Conservation (phyloP, 2,329 filamentous ascomycete genomes). For the Xylariaceae sp. region DNA sequence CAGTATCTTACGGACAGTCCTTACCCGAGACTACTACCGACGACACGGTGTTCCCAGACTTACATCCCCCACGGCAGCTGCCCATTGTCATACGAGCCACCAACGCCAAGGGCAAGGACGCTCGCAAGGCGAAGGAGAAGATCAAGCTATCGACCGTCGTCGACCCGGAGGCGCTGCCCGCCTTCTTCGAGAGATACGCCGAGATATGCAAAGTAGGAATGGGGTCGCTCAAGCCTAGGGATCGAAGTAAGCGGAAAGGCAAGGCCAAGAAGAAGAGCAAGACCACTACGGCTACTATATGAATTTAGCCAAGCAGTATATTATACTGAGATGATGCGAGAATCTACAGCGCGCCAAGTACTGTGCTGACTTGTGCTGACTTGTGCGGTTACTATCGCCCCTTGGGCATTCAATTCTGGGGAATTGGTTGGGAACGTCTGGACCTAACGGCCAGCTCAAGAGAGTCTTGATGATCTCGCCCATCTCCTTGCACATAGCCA, state of each 20-base stretch:
- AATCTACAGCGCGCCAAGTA: slow-evolving; percentile 1
- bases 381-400: no score
- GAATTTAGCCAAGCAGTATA: no score
- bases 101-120: slow-evolving; percentile 72
- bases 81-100: slow-evolving; percentile 84
- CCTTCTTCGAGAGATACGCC: slow-evolving; percentile 84
- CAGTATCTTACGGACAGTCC: slow-evolving; percentile 54
- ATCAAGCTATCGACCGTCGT: slow-evolving; percentile 86
- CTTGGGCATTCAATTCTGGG: no score
- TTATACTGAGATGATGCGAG: no score
- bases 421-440: no score
- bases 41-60: slow-evolving; percentile 64
- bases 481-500: no score
- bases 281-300: slow-evolving; percentile 37
- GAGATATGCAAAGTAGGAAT: slow-evolving; percentile 91
- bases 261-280: slow-evolving; percentile 77
- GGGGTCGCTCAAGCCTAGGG: slow-evolving; percentile 87
- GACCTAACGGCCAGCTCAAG: no score
- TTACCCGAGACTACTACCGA: slow-evolving; percentile 49
- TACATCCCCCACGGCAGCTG: slow-evolving; percentile 62
- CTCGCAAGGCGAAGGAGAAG: slow-evolving; percentile 55
- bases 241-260: slow-evolving; percentile 84
- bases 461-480: no score
- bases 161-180: slow-evolving; percentile 73
- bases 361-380: no score